These are phyloP conservation scores for Neurospora discreta DNA, from an alignment of 495 filamentous ascomycete genomes.

Conservation along the genomic window DNA sequence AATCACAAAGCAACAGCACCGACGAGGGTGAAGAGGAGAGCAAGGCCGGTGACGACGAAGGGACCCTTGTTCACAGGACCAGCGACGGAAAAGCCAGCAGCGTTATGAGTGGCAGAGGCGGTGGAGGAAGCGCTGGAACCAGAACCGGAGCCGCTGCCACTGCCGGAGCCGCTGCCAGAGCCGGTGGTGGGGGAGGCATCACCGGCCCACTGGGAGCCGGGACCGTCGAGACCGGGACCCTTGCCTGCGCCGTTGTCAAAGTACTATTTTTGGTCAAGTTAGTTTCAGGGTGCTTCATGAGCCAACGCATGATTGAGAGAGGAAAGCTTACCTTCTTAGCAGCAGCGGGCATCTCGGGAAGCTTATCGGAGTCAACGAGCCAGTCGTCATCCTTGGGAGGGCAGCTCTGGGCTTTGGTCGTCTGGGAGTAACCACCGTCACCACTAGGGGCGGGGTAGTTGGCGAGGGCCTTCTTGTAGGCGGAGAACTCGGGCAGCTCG, in stretches of 20 bases:
- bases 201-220: slow-evolving; percentile 56
- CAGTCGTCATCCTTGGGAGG: slow-evolving; percentile 58
- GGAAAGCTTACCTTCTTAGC: slow-evolving; percentile 33
- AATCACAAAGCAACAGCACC: slow-evolving; percentile 53
- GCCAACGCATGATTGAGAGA: background rate
- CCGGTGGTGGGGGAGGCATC: slow-evolving; percentile 36
- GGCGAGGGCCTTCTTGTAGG: slow-evolving; percentile 53
- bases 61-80: slow-evolving; percentile 41
- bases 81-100: slow-evolving; percentile 30
- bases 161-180: slow-evolving; percentile 15
- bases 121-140: slow-evolving; percentile 36
- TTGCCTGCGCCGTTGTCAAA: slow-evolving; percentile 64
- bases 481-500: slow-evolving; percentile 41
- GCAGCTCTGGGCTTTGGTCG: slow-evolving; percentile 54
- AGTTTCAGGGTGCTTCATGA: background rate
- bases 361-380: slow-evolving; percentile 51
- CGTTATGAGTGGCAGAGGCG: slow-evolving; percentile 17
- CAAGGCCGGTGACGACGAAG: slow-evolving; percentile 43
- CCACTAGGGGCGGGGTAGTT: slow-evolving; percentile 56
- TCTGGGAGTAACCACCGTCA: slow-evolving; percentile 66
- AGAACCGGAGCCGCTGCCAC: slow-evolving; percentile 49
- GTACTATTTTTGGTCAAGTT: slow-evolving; percentile 33
- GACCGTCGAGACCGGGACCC: slow-evolving; percentile 59
- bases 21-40: slow-evolving; percentile 48
- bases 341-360: slow-evolving; percentile 68